Evolutionary conservation across 176 grass and related monocot species (phyloP), one percentile per base, ranked within the genome.

Genomic region (Musa troglodytarum): DNA sequence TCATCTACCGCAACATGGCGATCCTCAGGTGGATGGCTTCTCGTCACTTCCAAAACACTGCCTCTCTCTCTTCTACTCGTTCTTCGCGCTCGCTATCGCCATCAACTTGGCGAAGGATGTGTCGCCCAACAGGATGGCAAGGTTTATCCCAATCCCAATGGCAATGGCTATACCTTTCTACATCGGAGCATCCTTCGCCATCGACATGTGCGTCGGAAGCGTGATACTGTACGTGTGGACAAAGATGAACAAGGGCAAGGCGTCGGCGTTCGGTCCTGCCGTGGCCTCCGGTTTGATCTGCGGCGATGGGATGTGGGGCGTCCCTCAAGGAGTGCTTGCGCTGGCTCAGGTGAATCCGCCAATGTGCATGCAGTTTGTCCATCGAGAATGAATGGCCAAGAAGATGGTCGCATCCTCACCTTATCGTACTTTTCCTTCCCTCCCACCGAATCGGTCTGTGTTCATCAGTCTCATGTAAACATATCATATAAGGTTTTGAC

Each of bases 281-380:
- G 79, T 81, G 15, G 71, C 70, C 10, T 74, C 79, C 1, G 79
- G 70, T 1, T 52, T 81, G 70, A 81, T 74, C 23, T 81, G 79
- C 9, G 69, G 79, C 17, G 79, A 81, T 26, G 79, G 79, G 12
- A 66, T 81, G 22, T 81, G 71, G 59, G 66, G 10, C 14, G 11
- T 56, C 25, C 71, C 59, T 22, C 24, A 74, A 21, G 72, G 50
- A 1, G 54, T 74, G 16, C 71, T 81, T 1, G 55, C 57, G 11
- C 14, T 78, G 0, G 8, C 49, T 52, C 34, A 66, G 20, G 75
- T 73, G 75, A 52, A 73, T 23, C 75, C 81, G 17, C 74, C 81
- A 0, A 83, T 78, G 12, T 78, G 68, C 75, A 83, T 83, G 68
- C 73, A 65, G 54, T 72, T 82, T 50, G 34, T 43, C 56, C 77